These are phyloP conservation scores for Toxicodendron radicans DNA, from an alignment of 345 rosid species.

Conservation along the genomic window DNA sequence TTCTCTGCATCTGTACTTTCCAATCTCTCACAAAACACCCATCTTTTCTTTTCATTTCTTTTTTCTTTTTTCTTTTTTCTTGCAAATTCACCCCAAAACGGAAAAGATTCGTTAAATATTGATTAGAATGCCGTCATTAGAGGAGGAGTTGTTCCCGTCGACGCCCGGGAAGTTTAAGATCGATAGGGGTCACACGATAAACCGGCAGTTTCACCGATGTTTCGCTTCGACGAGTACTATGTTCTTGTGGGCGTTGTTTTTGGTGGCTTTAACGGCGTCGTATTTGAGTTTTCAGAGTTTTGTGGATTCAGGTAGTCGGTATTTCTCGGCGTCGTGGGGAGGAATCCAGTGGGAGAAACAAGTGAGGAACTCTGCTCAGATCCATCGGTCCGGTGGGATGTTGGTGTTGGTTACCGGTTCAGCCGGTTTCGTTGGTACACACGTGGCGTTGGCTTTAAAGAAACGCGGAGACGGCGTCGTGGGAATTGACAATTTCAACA, in stretches of 20 bases:
- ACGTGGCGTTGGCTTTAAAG: constrained; percentile 58
- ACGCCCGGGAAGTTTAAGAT: constrained; percentile 93
- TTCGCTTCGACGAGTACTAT: constrained; percentile 83
- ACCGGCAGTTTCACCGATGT: constrained; percentile 79
- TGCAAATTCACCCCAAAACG: not conserved
- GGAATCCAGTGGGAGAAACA: constrained; percentile 83
- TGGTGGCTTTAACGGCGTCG: constrained; percentile 87
- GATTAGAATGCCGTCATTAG: constrained; percentile 60
- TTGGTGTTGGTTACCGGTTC: constrained; percentile 84
- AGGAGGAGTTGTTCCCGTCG: constrained; percentile 80
- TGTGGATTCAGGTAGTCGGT: constrained; percentile 72
- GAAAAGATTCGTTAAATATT: not conserved
- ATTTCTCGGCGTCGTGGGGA: constrained; percentile 61
- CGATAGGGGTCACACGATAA: constrained; percentile 46
- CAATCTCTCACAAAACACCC: not conserved
- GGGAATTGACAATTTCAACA: constrained; percentile 73
- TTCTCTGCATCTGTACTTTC: constrained; percentile 48
- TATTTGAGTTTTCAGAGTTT: constrained; percentile 78
- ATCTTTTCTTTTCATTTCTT: no score
- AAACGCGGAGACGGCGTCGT: constrained; percentile 84
- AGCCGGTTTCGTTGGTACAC: constrained; percentile 77
- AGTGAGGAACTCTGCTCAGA: constrained; percentile 62
- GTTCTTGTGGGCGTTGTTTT: constrained; percentile 90
- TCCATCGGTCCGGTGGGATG: constrained; percentile 63
- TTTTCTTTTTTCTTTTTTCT: no score